Evolutionary conservation across 2,329 filamentous ascomycete genomes (phyloP).

Genomic region (Aspergillus floridensis): DNA sequence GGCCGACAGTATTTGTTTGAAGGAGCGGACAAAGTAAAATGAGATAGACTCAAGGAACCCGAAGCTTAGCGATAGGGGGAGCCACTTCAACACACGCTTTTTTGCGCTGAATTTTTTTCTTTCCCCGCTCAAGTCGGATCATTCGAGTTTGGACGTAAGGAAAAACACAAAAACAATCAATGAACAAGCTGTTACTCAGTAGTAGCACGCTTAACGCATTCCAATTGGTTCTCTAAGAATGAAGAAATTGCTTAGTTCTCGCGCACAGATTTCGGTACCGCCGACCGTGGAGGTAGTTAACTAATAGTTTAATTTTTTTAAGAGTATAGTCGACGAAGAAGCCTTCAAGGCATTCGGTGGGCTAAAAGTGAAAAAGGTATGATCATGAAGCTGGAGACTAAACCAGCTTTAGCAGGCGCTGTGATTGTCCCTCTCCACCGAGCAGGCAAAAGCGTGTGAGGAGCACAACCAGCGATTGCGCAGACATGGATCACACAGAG

Average conservation of each 20-base stretch:
- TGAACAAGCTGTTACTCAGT: neutral
- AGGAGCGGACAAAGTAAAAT: conserved; percentile 5
- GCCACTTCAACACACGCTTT: conserved; percentile 3
- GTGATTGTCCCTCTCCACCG: neutral
- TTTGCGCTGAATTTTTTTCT: conserved; percentile 1
- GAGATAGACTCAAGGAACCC: conserved; percentile 4
- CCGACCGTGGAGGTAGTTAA: neutral
- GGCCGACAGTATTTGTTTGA: neutral
- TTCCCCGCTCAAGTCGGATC: neutral
- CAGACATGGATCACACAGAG: conserved; percentile 10
- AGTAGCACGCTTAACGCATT: conserved; percentile 6
- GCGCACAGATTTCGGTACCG: neutral
- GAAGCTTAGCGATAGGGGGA: conserved; percentile 9
- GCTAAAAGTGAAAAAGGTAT: neutral
- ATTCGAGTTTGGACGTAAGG: neutral
- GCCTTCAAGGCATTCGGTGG: neutral
- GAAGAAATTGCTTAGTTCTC: neutral
- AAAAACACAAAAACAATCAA: conserved; percentile 3
- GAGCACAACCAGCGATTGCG: neutral
- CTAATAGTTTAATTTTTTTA: neutral
- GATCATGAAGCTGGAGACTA: neutral
- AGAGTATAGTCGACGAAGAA: neutral
- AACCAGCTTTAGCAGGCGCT: neutral
- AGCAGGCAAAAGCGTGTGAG: conserved; percentile 7
- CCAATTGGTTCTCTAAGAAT: conserved; percentile 14